phyloP scores from a whole-genome alignment of 106 monocot genomes.

The Dendrobium catenatum region DNA sequence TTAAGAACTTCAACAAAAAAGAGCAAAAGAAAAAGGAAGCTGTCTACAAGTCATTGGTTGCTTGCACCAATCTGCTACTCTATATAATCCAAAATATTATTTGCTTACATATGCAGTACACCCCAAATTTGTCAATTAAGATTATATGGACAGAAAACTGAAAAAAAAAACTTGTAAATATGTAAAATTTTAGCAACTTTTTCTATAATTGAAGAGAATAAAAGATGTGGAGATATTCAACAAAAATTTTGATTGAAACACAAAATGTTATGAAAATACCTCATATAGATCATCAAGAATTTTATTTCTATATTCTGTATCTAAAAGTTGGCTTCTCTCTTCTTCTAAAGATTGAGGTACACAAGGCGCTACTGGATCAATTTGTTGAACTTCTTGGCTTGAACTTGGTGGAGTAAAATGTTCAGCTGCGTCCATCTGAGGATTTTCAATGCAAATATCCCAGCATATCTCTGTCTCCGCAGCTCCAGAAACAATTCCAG shows the following conservation, averaged over 20 bases:
- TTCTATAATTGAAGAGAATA: not conserved
- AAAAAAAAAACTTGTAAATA: not conserved
- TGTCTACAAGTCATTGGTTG: not conserved
- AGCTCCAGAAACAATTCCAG: slow-evolving; percentile 15
- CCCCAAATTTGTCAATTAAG: not conserved
- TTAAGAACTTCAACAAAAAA: no score
- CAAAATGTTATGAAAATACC: slow-evolving; percentile 27
- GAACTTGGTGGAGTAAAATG: slow-evolving; percentile 25
- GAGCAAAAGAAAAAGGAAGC: no score
- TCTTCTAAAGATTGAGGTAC: slow-evolving; percentile 22
- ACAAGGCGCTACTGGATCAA: slow-evolving; percentile 15
- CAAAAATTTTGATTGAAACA: not conserved
- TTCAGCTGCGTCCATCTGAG: slow-evolving; percentile 29
- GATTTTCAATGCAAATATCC: slow-evolving; percentile 80
- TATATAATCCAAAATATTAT: no score
- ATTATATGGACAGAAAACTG: not conserved
- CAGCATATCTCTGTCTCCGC: slow-evolving; percentile 75
- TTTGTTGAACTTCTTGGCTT: slow-evolving; percentile 16
- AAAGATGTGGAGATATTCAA: not conserved
- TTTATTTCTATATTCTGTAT: slow-evolving; percentile 88
- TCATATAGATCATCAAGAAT: slow-evolving; percentile 97
- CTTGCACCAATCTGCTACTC: not conserved
- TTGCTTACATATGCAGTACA: not conserved
- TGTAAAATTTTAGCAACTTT: not conserved
- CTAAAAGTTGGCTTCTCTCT: slow-evolving; percentile 81